Evolutionary conservation across 1,284 basidiomycete species (phyloP).

Genomic region (Flammula alnicola): DNA sequence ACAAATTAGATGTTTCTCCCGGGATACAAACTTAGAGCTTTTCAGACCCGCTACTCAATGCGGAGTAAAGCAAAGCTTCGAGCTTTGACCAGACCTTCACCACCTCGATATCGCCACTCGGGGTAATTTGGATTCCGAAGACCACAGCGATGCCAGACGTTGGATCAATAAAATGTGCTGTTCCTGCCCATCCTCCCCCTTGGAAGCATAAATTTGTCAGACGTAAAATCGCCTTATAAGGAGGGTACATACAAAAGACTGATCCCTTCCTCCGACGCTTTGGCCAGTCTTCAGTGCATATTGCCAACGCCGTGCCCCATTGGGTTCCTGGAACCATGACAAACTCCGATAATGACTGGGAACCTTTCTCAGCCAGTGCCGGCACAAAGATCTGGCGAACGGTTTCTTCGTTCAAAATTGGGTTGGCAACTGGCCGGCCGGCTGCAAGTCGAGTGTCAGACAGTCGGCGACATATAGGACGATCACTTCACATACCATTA

Average conservation of each 20-base stretch:
- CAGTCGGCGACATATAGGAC: not conserved
- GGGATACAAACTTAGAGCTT: too few relatives aligned
- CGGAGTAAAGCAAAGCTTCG: too few relatives aligned
- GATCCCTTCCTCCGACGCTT: slow-evolving; percentile 29
- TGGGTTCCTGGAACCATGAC: slow-evolving; percentile 14
- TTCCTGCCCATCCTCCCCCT: slow-evolving; percentile 35
- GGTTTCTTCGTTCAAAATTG: slow-evolving; percentile 28
- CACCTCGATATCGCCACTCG: not conserved
- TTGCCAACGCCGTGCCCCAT: slow-evolving; percentile 27
- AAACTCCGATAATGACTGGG: slow-evolving; percentile 21
- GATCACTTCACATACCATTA: slow-evolving; percentile 17
- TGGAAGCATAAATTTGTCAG: not conserved
- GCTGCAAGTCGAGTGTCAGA: slow-evolving; percentile 16
- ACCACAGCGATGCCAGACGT: slow-evolving; percentile 30
- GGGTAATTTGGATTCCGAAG: not conserved
- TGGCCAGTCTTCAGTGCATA: slow-evolving; percentile 28
- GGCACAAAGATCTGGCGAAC: slow-evolving; percentile 31
- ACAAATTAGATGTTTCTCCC: too few relatives aligned
- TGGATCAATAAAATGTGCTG: slow-evolving; percentile 33
- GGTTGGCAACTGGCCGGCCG: slow-evolving; percentile 23
- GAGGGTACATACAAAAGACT: slow-evolving; percentile 28
- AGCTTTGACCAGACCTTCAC: too few relatives aligned
- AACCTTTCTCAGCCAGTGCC: slow-evolving; percentile 26
- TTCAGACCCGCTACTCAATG: too few relatives aligned
- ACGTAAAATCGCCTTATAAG: not conserved